Percentiles rank a stretch among this genome's conserved stretches.
These are phyloP conservation scores for Bipolaris bicolor DNA, from an alignment of 2,329 filamentous ascomycete genomes.

Conservation along the genomic window DNA sequence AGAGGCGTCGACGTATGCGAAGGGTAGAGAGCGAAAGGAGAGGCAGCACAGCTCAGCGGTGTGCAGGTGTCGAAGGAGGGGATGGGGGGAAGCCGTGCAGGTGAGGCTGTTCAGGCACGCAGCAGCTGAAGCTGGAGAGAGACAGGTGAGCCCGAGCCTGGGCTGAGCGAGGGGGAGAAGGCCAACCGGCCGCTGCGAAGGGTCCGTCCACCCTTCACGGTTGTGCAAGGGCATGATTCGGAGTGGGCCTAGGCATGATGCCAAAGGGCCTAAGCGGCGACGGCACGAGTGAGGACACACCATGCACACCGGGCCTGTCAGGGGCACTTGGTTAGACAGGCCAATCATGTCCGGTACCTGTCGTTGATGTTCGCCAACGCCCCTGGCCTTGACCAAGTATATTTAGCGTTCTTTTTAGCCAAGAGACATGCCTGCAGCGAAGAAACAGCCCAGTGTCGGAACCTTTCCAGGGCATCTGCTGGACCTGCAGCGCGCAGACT, in stretches of 20 bases:
- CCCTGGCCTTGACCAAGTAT: slow-evolving; percentile 23
- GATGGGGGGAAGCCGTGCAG: slow-evolving; percentile 14
- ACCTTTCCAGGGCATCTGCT: slow-evolving; percentile 14
- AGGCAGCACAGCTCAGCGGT: slow-evolving; percentile 47
- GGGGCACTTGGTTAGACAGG: slow-evolving; percentile 27
- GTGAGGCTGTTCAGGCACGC: slow-evolving; percentile 42
- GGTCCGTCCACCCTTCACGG: slow-evolving; percentile 28
- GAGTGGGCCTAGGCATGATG: slow-evolving; percentile 22
- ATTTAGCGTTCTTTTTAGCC: slow-evolving; percentile 18
- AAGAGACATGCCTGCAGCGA: slow-evolving; percentile 29
- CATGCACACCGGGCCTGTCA: slow-evolving; percentile 23
- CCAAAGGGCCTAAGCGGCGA: slow-evolving; percentile 31
- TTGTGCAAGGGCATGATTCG: slow-evolving; percentile 33
- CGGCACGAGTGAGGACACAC: slow-evolving; percentile 28
- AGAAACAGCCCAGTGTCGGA: slow-evolving; percentile 29
- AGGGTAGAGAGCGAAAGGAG: slow-evolving; percentile 35
- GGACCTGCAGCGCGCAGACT: slow-evolving; percentile 11
- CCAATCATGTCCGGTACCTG: slow-evolving; percentile 22
- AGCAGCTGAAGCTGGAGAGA: slow-evolving; percentile 37
- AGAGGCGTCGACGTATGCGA: slow-evolving; percentile 33
- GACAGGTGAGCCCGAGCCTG: slow-evolving; percentile 23
- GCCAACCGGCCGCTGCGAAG: slow-evolving; percentile 27
- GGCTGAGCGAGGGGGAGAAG: slow-evolving; percentile 30
- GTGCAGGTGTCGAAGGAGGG: slow-evolving; percentile 27
- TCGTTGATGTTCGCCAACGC: slow-evolving; percentile 19